Conservation (phyloP, 2,329 filamentous ascomycete species). For the Fusarium abutilonis region DNA sequence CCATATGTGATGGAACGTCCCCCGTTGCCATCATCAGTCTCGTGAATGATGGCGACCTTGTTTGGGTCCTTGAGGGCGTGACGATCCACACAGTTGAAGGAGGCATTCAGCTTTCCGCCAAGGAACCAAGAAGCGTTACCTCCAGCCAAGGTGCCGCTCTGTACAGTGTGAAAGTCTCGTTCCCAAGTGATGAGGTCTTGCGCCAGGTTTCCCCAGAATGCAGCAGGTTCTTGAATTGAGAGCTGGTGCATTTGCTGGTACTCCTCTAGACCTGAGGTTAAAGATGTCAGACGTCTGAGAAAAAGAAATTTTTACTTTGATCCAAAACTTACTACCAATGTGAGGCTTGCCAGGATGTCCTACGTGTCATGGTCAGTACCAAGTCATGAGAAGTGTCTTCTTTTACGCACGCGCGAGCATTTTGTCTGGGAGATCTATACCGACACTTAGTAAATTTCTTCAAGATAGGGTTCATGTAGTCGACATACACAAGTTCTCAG, state of each 20-base stretch:
- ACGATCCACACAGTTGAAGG: conserved; percentile 93
- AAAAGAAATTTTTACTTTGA: not conserved
- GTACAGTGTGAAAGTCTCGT: conserved; percentile 86
- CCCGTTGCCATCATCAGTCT: conserved; percentile 87
- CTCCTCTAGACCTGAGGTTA: conserved; percentile 62
- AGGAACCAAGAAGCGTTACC: conserved; percentile 93
- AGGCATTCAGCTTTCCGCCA: conserved; percentile 89
- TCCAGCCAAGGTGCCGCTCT: conserved; percentile 74
- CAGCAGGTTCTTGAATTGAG: conserved; percentile 84
- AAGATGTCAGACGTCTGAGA: not conserved
- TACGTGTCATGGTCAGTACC: conserved; percentile 18
- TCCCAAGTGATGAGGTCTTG: conserved; percentile 89
- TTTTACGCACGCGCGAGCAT: conserved; percentile 35
- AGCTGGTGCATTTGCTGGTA: conserved; percentile 73
- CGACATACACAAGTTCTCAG: conserved; percentile 35
- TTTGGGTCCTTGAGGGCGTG: conserved; percentile 90
- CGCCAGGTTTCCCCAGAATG: conserved; percentile 86
- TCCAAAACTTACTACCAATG: conserved; percentile 25
- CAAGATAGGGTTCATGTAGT: not conserved
- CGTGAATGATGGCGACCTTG: conserved; percentile 93
- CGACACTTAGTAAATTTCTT: conserved; percentile 1
- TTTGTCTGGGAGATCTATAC: conserved; percentile 32
- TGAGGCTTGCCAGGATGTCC: conserved; percentile 38
- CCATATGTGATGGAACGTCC: conserved; percentile 87
- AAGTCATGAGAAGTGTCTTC: not conserved